Base-by-base conservation (phyloP, 1,284 basidiomycete genomes). In the Vanrija sp. region DNA sequence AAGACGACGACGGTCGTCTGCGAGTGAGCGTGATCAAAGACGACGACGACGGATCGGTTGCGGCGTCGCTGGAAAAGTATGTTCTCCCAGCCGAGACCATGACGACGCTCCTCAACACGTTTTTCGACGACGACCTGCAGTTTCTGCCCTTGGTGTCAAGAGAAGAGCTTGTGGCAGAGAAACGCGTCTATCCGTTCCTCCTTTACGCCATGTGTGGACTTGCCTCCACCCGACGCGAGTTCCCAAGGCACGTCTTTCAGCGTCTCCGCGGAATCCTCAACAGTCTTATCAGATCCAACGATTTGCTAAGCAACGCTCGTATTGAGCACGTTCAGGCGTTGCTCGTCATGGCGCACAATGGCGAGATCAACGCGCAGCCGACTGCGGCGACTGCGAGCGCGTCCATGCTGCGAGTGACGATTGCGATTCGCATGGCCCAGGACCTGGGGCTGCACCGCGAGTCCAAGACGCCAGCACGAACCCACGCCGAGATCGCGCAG, bases 191-290 rank as follows among this genome's bases (percentile, higher is more conserved):
- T 44, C 76, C 78, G 16, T 82, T 76, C 19, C 76, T 98, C 56
- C 82, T 98, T 22, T 96, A 97, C 73, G 85, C 89, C 37, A 92
- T 98, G 71, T 96, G 92, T 74, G 85, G 91, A 36, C 84, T 95
- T 20, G 88, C 92, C 5, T 90, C 93, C 12, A 85, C 90, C 39
- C 82, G 87, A 54, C 83, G 93, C 47, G 85, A 90, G 51, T 86
- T 90, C 4, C 87, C 92, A 0, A 85, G 88, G 62, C 80, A 82
- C 49, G 82, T 94, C 15, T 94, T 93, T 68, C 86, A 91, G 64
- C 84, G 85, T 8, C 84, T 97, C 36, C 83, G 92, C 51, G 85
- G 83, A 53, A 84, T 87, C 9, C 88, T 97, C 63, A 93, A 94
- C 69, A 83, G 80, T 49, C 81, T 94, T 41, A 86, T 98, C 71